phyloP scores from a whole-genome alignment of 2,329 filamentous ascomycete genomes.

The Stagonosporopsis cucurbitacearum region DNA sequence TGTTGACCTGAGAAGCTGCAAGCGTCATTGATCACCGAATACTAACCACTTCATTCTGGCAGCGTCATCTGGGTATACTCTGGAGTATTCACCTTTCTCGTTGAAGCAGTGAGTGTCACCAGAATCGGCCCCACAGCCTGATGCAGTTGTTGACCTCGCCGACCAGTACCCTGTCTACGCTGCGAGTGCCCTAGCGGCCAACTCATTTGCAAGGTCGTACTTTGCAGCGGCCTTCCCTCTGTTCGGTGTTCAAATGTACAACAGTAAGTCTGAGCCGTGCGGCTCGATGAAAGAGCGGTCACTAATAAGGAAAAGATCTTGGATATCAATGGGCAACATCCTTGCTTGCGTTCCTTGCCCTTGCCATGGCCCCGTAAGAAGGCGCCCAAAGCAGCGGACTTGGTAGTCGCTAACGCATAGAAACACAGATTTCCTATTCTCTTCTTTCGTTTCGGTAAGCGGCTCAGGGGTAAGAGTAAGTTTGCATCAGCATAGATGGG shows the following conservation, averaged over 20 bases:
- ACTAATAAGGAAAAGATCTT: constrained; percentile 51
- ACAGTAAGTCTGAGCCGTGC: constrained; percentile 51
- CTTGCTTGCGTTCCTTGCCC: constrained; percentile 56
- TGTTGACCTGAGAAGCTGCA: constrained; percentile 20
- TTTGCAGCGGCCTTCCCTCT: constrained; percentile 58
- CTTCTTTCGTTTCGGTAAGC: constrained; percentile 59
- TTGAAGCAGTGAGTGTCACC: constrained; percentile 60
- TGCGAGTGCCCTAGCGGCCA: constrained; percentile 58
- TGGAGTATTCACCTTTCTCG: constrained; percentile 87
- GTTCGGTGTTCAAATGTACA: constrained; percentile 60
- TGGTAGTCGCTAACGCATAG: constrained; percentile 42
- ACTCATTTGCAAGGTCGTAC: constrained; percentile 56
- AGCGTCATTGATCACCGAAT: constrained; percentile 32
- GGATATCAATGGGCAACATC: constrained; percentile 60
- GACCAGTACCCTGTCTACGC: constrained; percentile 58
- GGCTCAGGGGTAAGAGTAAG: constrained; percentile 55
- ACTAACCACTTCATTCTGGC: constrained; percentile 38
- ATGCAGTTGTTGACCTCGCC: constrained; percentile 31
- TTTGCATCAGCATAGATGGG: constrained; percentile 52
- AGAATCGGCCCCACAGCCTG: constrained; percentile 30
- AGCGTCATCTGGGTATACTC: constrained; percentile 80
- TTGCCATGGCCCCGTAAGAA: constrained; percentile 57
- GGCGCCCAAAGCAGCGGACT: constrained; percentile 32
- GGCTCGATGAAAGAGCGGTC: constrained; percentile 51
- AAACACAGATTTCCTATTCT: constrained; percentile 52